Base-by-base conservation (phyloP, 2,329 filamentous ascomycete species). In the Cladophialophora immunda region DNA sequence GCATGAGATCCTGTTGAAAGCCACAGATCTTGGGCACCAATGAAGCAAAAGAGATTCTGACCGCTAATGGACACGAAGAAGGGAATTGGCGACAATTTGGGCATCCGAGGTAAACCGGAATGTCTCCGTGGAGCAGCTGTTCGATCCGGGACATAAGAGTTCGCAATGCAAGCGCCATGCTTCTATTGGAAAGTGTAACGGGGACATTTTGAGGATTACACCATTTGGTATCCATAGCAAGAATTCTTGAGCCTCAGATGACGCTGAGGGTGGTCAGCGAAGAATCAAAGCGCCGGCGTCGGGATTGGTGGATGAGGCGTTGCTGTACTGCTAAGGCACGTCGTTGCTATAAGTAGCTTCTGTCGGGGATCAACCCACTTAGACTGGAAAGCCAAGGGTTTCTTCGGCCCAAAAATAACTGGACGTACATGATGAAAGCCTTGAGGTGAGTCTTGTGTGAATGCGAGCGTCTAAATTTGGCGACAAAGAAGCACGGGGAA, bases 241-340 rank as follows among this genome's bases (percentile, higher is more conserved):
- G 38, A 45, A 19, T 45, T 45, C 38, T n/a, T 19, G 17, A 19
- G n/a, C 17, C 6, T 6, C 32, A 19, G 4, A 19, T 19, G 5
- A 45, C 9, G 38, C 38, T n/a, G n/a, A 45, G 17, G 38, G 38
- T 45, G 38, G 38, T 45, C 38, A 45, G 38, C 38, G 38, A 45
- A 19, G 17, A 19, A 45, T n/a, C 9, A 19, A 19, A 41, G 13
- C 38, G 6, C 38, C 38, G 7, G n/a, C 38, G 17, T 17, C 15
- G 15, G 38, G n/a, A 19, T 19, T n/a, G 8, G 17, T n/a, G 5
- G 38, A 19, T 45, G 6, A 3, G 17, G 17, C 3, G n/a, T n/a
- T 4, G 17, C 17, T n/a, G 17, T n/a, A 5, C 17, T n/a, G n/a
- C 17, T 45, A 45, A 45, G 17, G 17, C 38, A 45, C 7, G 17